phyloP scores from a whole-genome alignment of 140 eudicot genomes.

The Oenanthe javanica region DNA sequence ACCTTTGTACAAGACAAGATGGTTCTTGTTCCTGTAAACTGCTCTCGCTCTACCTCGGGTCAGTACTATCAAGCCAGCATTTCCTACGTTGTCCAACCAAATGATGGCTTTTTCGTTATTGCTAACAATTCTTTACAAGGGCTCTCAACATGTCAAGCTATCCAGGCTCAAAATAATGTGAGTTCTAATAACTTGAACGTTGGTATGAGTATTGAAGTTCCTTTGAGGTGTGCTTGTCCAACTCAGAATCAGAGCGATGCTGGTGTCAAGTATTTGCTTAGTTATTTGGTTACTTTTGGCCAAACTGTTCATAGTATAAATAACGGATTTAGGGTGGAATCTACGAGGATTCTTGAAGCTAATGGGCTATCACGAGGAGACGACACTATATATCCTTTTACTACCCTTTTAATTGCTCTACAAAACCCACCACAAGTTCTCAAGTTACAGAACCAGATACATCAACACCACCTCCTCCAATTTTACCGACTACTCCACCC shows the following conservation, averaged over 20 bases:
- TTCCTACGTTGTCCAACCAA: conserved; percentile 23
- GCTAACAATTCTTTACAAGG: conserved; percentile 65
- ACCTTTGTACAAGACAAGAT: conserved; percentile 31
- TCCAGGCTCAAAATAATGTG: conserved; percentile 31
- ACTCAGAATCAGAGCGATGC: conserved; percentile 52
- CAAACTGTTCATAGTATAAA: conserved; percentile 35
- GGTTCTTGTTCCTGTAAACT: conserved; percentile 72
- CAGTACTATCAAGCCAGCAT: conserved; percentile 61
- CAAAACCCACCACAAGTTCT: conserved; percentile 42
- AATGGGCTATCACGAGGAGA: conserved; percentile 49
- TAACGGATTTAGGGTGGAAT: conserved; percentile 34
- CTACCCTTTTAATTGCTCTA: conserved; percentile 81
- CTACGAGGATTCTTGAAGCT: conserved; percentile 44
- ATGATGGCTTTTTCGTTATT: conserved; percentile 27
- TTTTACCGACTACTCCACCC: conserved; percentile 22
- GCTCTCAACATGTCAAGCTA: conserved; percentile 69
- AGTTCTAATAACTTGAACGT: conserved; percentile 16
- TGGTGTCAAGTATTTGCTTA: conserved; percentile 57
- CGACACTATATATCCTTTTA: conserved; percentile 36
- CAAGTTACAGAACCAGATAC: conserved; percentile 33
- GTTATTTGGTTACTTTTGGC: conserved; percentile 44
- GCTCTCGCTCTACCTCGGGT: conserved; percentile 80
- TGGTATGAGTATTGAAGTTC: conserved; percentile 52
- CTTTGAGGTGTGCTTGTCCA: conserved; percentile 92
- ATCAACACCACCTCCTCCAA: conserved; percentile 40